Conservation (phyloP, 805 yeast genomes). For the Wickerhamiella nectarea region DNA sequence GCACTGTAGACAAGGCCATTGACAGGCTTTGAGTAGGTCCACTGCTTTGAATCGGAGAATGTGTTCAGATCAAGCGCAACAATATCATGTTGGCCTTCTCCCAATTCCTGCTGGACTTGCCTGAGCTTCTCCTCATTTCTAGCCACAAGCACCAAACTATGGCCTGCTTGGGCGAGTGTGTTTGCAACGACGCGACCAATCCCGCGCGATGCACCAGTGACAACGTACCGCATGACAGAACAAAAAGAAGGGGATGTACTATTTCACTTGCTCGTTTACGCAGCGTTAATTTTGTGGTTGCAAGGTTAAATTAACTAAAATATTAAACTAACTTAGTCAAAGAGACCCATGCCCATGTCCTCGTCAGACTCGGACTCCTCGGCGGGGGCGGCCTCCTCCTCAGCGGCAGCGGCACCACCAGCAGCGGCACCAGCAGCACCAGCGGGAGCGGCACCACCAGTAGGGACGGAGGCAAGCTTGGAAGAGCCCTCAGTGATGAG, state of each 20-base stretch:
- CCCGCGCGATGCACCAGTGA: constrained; percentile 64
- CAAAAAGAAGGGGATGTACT: too few species aligned
- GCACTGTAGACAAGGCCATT: constrained; percentile 40
- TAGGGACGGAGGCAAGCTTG: constrained; percentile 94
- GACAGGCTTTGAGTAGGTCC: constrained; percentile 13
- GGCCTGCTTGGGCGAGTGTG: constrained; percentile 38
- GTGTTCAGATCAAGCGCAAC: constrained; percentile 15
- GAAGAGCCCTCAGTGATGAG: constrained; percentile 88
- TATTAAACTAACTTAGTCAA: constrained; percentile 54
- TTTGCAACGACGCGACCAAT: constrained; percentile 47
- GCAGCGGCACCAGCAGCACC: constrained; percentile 59
- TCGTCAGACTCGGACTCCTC: constrained; percentile 32
- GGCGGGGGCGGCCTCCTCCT: constrained; percentile 53
- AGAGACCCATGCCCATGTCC: constrained; percentile 68
- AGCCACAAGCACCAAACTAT: constrained; percentile 38
- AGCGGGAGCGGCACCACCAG: constrained; percentile 93
- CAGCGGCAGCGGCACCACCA: constrained; percentile 60
- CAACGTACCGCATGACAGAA: constrained; percentile 10
- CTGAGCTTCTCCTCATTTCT: constrained; percentile 31
- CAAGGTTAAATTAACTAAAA: constrained; percentile 1
- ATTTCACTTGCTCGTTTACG: not conserved
- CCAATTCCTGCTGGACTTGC: constrained; percentile 17
- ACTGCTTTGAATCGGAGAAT: not conserved
- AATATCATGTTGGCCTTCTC: constrained; percentile 14
- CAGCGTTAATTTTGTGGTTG: too few species aligned